Conservation (phyloP, 768 basidiomycete species). For the Phanerochaete carnosa region DNA sequence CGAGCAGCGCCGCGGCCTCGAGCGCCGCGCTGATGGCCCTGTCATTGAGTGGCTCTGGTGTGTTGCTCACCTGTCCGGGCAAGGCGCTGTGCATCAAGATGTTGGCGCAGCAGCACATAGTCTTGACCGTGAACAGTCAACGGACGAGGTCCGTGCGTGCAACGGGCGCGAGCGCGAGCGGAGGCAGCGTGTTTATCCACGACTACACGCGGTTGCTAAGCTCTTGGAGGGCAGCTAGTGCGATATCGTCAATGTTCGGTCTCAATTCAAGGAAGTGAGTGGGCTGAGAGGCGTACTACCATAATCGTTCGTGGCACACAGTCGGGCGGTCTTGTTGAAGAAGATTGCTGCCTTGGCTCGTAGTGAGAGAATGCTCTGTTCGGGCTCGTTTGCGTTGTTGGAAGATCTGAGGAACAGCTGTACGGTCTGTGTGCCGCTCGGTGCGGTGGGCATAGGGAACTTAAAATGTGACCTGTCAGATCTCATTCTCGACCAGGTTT, state of each 20-base stretch:
- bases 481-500: conserved; percentile 29
- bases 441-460: conserved; percentile 47
- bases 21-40: neutral
- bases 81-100: conserved; percentile 24
- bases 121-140: conserved; percentile 20
- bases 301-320: conserved; percentile 37
- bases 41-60: neutral
- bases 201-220: conserved; percentile 21
- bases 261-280: conserved; percentile 11
- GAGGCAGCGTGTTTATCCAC: neutral
- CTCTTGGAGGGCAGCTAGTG: conserved; percentile 21
- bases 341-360: conserved; percentile 54
- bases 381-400: conserved; percentile 25
- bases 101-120: conserved; percentile 24
- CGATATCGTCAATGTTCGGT: conserved; percentile 16
- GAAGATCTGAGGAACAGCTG: conserved; percentile 42
- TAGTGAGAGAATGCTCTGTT: conserved; percentile 38
- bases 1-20: neutral
- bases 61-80: neutral
- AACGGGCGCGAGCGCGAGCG: neutral
- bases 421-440: conserved; percentile 41
- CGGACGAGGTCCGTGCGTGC: conserved; percentile 2
- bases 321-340: conserved; percentile 53
- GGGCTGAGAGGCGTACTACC: conserved; percentile 14
- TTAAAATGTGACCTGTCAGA: conserved; percentile 48